These are phyloP conservation scores for Lactarius akahatsu DNA, from an alignment of 768 basidiomycete species.

Conservation along the genomic window DNA sequence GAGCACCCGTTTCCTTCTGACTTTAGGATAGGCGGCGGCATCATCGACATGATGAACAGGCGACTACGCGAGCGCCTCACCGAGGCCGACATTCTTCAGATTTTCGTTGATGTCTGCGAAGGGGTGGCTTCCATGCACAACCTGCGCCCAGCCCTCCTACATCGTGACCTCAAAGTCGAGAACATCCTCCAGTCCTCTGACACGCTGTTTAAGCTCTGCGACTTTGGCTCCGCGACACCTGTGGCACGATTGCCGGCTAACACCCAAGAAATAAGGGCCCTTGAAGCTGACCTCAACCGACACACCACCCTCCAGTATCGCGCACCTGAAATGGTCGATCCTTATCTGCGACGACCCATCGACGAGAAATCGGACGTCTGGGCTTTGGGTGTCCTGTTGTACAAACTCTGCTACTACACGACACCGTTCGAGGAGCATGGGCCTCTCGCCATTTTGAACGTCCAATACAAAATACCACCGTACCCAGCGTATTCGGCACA, in stretches of 20 bases:
- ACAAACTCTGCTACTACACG: conserved; percentile 99
- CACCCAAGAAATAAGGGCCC: conserved; percentile 77
- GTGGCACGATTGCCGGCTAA: conserved; percentile 71
- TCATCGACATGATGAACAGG: conserved; percentile 99
- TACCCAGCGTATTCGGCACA: conserved; percentile 84
- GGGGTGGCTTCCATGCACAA: conserved; percentile 97
- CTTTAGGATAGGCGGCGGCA: conserved; percentile 75
- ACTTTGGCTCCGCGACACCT: conserved; percentile 91
- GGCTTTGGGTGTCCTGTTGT: conserved; percentile 95
- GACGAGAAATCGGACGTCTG: conserved; percentile 97
- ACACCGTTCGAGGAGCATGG: conserved; percentile 99
- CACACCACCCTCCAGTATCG: conserved; percentile 97
- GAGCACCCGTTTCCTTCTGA: conserved; percentile 14
- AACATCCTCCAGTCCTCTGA: conserved; percentile 90
- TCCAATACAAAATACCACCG: conserved; percentile 88
- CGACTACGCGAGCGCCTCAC: conserved; percentile 91
- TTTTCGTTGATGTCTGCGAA: conserved; percentile 97
- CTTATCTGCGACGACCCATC: conserved; percentile 74
- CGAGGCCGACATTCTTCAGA: conserved; percentile 94
- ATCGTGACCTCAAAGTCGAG: conserved; percentile 98
- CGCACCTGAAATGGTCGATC: conserved; percentile 98
- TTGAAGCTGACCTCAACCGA: conserved; percentile 89
- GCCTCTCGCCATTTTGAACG: conserved; percentile 92
- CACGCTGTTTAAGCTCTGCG: conserved; percentile 91
- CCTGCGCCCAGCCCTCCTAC: conserved; percentile 83